Conservation (phyloP, 768 basidiomycete genomes). For the Kwoniella heveanensis region DNA sequence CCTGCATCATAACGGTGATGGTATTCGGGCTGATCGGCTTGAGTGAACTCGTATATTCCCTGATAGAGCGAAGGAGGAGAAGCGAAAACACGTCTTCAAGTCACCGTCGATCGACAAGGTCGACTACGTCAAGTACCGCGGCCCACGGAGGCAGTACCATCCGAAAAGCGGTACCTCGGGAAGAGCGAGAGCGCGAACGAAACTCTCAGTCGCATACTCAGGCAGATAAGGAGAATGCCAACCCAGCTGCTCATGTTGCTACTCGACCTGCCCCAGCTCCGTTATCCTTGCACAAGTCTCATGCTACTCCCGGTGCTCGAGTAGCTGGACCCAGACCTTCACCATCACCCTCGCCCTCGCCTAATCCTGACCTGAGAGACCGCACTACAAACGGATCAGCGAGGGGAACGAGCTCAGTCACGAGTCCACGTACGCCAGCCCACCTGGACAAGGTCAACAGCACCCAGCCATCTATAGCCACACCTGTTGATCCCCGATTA, state of each 20-base stretch:
- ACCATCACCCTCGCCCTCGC: conserved; percentile 1
- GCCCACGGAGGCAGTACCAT: neutral
- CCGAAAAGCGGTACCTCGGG: conserved; percentile 21
- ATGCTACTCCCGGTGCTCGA: conserved; percentile 14
- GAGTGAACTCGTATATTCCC: neutral
- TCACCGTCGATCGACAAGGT: conserved; percentile 12
- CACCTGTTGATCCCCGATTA: conserved; percentile 32
- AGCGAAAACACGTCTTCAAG: neutral
- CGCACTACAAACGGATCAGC: neutral
- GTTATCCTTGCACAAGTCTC: conserved; percentile 1
- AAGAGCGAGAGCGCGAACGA: conserved; percentile 17
- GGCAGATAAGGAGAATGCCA: conserved; percentile 11
- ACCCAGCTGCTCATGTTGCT: conserved; percentile 5
- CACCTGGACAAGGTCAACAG: conserved; percentile 8
- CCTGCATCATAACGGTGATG: too few species aligned
- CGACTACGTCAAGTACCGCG: conserved; percentile 8
- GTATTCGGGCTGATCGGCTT: neutral
- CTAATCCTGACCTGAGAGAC: conserved; percentile 9
- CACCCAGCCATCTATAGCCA: conserved; percentile 12
- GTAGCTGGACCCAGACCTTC: conserved; percentile 20
- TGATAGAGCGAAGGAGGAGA: conserved; percentile 16
- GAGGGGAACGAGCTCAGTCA: neutral
- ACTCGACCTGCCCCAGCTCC: conserved; percentile 23
- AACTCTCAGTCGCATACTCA: too few species aligned
- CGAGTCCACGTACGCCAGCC: conserved; percentile 19